phyloP scores from a whole-genome alignment of 2,329 filamentous ascomycete genomes.

The Colletotrichum lindemuthianum region DNA sequence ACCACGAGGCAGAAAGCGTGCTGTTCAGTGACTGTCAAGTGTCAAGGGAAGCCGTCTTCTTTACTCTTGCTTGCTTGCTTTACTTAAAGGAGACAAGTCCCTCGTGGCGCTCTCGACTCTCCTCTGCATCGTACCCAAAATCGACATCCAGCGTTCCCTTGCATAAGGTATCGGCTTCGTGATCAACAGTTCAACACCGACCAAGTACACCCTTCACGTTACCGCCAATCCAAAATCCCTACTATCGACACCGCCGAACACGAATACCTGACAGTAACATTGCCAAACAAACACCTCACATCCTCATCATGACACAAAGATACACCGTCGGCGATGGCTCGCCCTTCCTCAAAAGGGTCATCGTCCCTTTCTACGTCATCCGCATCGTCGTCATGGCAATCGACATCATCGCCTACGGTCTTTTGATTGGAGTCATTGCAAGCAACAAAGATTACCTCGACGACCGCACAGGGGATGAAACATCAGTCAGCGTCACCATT shows the following conservation, averaged over 20 bases:
- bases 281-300: not conserved
- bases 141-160: too few relatives aligned
- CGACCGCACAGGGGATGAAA: conserved; percentile 4
- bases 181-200: too few relatives aligned
- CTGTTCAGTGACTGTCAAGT: not conserved
- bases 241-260: too few relatives aligned
- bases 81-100: not conserved
- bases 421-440: conserved; percentile 37
- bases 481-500: conserved; percentile 25
- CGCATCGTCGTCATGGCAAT: conserved; percentile 44
- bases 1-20: not conserved
- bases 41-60: not conserved
- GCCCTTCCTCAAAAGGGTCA: conserved; percentile 47
- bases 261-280: not conserved
- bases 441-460: conserved; percentile 36
- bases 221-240: not conserved
- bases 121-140: too few relatives aligned
- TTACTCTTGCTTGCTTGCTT: too few relatives aligned
- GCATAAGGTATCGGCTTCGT: too few relatives aligned
- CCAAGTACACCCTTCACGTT: not conserved
- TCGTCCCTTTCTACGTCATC: conserved; percentile 48
- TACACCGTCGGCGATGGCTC: conserved; percentile 44
- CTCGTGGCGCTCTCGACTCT: too few relatives aligned
- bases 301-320: conserved; percentile 38
- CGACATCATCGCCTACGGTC: conserved; percentile 39